phyloP scores from a whole-genome alignment of 345 rosid species.

The Citropsis articulata region DNA sequence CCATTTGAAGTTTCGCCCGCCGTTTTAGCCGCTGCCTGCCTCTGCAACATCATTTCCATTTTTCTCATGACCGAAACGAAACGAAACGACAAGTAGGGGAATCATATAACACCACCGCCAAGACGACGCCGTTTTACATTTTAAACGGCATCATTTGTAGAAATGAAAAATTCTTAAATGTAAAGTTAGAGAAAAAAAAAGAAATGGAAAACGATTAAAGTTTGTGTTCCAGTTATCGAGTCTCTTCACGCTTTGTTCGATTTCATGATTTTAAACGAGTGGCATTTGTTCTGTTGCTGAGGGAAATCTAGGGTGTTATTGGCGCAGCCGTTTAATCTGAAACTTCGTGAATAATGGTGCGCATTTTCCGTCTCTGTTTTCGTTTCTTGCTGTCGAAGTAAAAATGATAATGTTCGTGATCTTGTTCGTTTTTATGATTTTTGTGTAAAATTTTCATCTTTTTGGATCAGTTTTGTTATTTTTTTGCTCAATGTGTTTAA shows the following conservation, averaged over 20 bases:
- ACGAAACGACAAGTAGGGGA: neutral
- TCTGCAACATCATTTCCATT: neutral
- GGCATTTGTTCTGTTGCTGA: slow-evolving; percentile 2
- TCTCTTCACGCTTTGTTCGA: neutral
- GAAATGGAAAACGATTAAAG: neutral
- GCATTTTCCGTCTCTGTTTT: neutral
- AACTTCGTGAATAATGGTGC: slow-evolving; percentile 34
- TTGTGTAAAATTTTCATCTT: neutral
- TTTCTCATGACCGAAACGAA: too few relatives aligned
- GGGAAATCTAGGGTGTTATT: slow-evolving; percentile 26
- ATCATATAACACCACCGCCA: neutral
- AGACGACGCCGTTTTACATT: neutral
- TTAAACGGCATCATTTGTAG: too few relatives aligned
- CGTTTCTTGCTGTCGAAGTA: slow-evolving; percentile 12
- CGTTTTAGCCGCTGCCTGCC: slow-evolving; percentile 10
- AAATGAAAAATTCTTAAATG: neutral
- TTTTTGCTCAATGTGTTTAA: neutral
- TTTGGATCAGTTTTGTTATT: neutral
- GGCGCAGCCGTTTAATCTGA: slow-evolving; percentile 28
- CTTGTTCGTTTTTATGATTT: neutral
- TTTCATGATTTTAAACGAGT: slow-evolving; percentile 10
- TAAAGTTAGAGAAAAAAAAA: neutral
- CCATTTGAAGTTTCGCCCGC: slow-evolving; percentile 16
- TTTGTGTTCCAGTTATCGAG: neutral
- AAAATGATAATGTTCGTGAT: neutral